phyloP scores from a whole-genome alignment of 2,329 filamentous ascomycete genomes.

The Exophiala aquamarina region DNA sequence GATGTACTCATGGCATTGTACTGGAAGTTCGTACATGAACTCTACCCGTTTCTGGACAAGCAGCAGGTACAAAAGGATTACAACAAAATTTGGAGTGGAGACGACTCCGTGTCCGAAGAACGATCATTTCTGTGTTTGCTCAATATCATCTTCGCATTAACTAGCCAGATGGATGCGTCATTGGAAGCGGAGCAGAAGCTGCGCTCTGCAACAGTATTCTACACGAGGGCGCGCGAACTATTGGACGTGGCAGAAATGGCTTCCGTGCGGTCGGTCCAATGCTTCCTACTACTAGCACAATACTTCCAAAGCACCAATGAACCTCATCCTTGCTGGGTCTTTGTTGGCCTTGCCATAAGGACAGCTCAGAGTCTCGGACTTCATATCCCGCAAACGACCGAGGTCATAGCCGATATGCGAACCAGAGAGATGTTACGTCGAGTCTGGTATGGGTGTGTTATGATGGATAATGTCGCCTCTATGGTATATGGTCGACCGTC shows the following conservation, averaged over 20 bases:
- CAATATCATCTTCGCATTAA: constrained; percentile 49
- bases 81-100: constrained; percentile 42
- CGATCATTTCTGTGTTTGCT: constrained; percentile 46
- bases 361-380: constrained; percentile 50
- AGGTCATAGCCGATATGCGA: constrained; percentile 27
- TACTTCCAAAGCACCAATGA: constrained; percentile 52
- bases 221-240: constrained; percentile 43
- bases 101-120: constrained; percentile 39
- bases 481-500: constrained; percentile 40
- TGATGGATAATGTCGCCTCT: constrained; percentile 39
- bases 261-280: constrained; percentile 48
- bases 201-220: constrained; percentile 42
- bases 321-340: constrained; percentile 52
- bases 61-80: constrained; percentile 41
- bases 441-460: constrained; percentile 39
- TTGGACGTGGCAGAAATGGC: constrained; percentile 45
- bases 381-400: constrained; percentile 43
- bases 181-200: constrained; percentile 42
- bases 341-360: constrained; percentile 47
- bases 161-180: constrained; percentile 46
- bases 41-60: constrained; percentile 49
- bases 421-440: constrained; percentile 29
- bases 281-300: constrained; percentile 48
- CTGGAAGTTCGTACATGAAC: constrained; percentile 48
- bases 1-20: constrained; percentile 48